Evolutionary conservation across 2,329 filamentous ascomycete genomes (phyloP).

Genomic region (Aspergillus sp.): DNA sequence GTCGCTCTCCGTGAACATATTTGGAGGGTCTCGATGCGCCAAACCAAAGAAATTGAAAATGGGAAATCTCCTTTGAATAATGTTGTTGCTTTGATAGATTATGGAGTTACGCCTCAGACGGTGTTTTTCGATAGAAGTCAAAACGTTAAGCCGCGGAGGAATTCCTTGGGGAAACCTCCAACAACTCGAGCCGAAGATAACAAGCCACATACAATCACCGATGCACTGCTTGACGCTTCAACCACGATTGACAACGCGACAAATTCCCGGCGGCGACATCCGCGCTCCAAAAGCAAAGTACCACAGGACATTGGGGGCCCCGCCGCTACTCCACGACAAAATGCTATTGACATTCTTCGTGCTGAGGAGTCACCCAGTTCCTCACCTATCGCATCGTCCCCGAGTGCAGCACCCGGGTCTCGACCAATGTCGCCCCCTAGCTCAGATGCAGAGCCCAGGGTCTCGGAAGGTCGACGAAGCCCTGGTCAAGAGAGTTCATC

Average conservation of each 20-base stretch:
- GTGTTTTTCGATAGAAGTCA: slow-evolving; percentile 85
- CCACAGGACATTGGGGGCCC: slow-evolving; percentile 32
- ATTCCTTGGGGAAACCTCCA: slow-evolving; percentile 25
- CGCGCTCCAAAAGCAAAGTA: slow-evolving; percentile 41
- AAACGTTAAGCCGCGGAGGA: slow-evolving; percentile 46
- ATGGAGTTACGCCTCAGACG: slow-evolving; percentile 80
- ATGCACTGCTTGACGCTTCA: slow-evolving; percentile 87
- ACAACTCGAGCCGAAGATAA: slow-evolving; percentile 37
- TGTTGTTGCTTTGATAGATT: slow-evolving; percentile 71
- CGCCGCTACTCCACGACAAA: slow-evolving; percentile 17
- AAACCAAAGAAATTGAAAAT: slow-evolving; percentile 52
- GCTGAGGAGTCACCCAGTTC: slow-evolving; percentile 27
- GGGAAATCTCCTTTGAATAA: slow-evolving; percentile 57
- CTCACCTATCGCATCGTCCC: slow-evolving; percentile 40
- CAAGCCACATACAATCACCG: slow-evolving; percentile 74
- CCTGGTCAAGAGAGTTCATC: slow-evolving; percentile 31
- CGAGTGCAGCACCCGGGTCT: slow-evolving; percentile 30
- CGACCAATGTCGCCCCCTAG: slow-evolving; percentile 33
- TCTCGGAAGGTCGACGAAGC: slow-evolving; percentile 24
- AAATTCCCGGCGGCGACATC: slow-evolving; percentile 46
- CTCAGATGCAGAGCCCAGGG: slow-evolving; percentile 35
- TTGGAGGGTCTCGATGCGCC: slow-evolving; percentile 77
- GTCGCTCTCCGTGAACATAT: slow-evolving; percentile 86
- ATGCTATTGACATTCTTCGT: slow-evolving; percentile 23
- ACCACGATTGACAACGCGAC: slow-evolving; percentile 74